phyloP scores from a whole-genome alignment of 116 monocot species.

The Phalaenopsis hybrid region DNA sequence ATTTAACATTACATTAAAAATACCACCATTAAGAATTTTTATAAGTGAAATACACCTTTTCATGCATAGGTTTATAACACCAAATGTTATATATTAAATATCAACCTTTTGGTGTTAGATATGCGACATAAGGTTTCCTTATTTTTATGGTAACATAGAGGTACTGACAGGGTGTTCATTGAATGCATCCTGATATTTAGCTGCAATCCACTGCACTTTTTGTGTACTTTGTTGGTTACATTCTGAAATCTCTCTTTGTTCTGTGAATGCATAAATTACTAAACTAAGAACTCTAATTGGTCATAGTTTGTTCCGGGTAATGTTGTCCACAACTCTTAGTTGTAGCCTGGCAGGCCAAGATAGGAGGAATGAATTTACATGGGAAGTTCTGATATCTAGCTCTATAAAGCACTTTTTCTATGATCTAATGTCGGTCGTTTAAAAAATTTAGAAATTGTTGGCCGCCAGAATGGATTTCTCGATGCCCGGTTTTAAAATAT shows the following conservation, averaged over 20 bases:
- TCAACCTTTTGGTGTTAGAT: too few species aligned
- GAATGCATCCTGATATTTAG: not conserved
- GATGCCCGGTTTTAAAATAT: too few species aligned
- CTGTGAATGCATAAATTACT: not conserved
- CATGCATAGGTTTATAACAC: too few species aligned
- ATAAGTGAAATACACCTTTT: too few species aligned
- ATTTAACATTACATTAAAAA: too few species aligned
- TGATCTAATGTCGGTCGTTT: not conserved
- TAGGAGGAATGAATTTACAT: not conserved
- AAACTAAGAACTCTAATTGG: not conserved
- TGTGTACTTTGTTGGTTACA: not conserved
- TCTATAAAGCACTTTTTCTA: not conserved
- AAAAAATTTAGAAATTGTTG: too few species aligned
- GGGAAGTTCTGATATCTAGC: not conserved
- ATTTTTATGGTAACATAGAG: not conserved
- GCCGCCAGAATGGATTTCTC: too few species aligned
- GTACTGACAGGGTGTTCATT: not conserved
- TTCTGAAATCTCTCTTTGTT: not conserved
- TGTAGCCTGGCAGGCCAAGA: not conserved
- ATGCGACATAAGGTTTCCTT: too few species aligned
- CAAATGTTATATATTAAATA: too few species aligned
- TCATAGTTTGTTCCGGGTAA: not conserved
- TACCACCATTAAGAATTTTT: too few species aligned
- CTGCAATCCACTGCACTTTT: not conserved
- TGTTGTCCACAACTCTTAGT: not conserved